Base-by-base conservation (phyloP, 306 rosid genomes). In the Begonia fuchsioides region DNA sequence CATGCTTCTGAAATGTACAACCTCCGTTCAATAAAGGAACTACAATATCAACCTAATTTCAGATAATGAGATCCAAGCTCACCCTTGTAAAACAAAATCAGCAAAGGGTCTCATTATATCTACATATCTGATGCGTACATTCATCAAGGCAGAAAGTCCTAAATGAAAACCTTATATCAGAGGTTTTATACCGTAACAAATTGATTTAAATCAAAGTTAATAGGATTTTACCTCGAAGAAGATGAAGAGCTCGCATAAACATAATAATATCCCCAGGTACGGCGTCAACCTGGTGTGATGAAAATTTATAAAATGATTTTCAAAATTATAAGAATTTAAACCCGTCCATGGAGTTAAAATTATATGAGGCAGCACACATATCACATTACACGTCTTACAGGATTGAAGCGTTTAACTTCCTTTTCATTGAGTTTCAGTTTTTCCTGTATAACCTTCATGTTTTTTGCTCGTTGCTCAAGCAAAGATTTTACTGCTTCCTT, bases 21-120 rank as follows among this genome's bases (percentile, higher is more conserved):
- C n/a, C 51, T 47, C 53, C 8, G 60, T 57, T n/a, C n/a, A 38
- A 58, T 9, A 10, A 46, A 8, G 15, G 50, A n/a, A 46, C 11
- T 12, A 68, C 32, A 50, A 49, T 10, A 54, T 51, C 46, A 26
- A 13, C 38, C 40, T 43, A 53, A 8, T 50, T 50, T 9, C 15
- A 53, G 6, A 32, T 13, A 52, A 35, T 39, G 45, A 55, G 56
- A 35, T 56, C 49, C 55, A 62, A 41, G 65, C 98, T 73, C 57
- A 85, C 98, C 92, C 94, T 62, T 70, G 73, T 74, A 92, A 54
- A 66, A 73, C 86, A 8, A 81, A 82, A 69, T 80, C 98, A 26
- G 98, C 98, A 77, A 92, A 92, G 32, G 98, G 98, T 72, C 81
- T 82, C 98, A 92, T 92, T 61, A 92, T 82, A 62, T 92, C 98